Evolutionary conservation across 164 flowering plant species (phyloP), one percentile per base, ranked within the genome.

Genomic region (Annona squamosa): DNA sequence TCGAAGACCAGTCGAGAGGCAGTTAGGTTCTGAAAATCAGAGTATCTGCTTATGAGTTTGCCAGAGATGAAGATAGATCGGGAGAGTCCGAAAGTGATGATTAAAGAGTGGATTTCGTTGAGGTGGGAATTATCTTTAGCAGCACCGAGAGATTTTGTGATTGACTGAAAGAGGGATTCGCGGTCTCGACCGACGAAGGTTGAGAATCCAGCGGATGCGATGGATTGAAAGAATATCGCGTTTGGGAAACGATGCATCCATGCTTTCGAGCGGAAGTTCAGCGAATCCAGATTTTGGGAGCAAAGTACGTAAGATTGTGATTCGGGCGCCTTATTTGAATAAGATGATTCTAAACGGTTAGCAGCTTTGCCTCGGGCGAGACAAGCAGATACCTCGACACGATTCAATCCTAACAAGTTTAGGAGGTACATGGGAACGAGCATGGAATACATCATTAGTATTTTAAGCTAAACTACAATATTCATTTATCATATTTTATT

Each of bases 21-120:
- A 68, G 4, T 66, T 26, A 81, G 80, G 66, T 81, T 77, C 48
- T 70, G 77, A 73, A 82, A 76, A 41, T 85, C 81, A 19, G 85
- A 77, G 70, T 87, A 87, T 57, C 82, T 86, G 76, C 73, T 77
- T 43, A 86, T 84, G 70, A 87, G 86, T 65, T 77, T 83, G 12
- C 86, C 89, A 5, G 82, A 72, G 82, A 87, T 79, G 77, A 81
- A 81, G 42, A 63, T 77, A 10, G 83, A 81, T 43, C 71, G 72
- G 13, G 81, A 74, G 10, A 84, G 76, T 19, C 91, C 89, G 18
- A 48, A 78, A 66, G 77, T 73, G 71, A 87, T 68, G 19, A 80
- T 77, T 0, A 82, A 59, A 0, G 86, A 77, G 71, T 87, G 89
- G 64, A 83, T 64, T 68, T 82, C 74, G 52, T 56, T 74, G n/a